Percentiles rank a stretch among this genome's conserved stretches.
These are phyloP conservation scores for Pythium coloratum DNA, from an alignment of 352 stramenopile genomes.

Conservation along the genomic window DNA sequence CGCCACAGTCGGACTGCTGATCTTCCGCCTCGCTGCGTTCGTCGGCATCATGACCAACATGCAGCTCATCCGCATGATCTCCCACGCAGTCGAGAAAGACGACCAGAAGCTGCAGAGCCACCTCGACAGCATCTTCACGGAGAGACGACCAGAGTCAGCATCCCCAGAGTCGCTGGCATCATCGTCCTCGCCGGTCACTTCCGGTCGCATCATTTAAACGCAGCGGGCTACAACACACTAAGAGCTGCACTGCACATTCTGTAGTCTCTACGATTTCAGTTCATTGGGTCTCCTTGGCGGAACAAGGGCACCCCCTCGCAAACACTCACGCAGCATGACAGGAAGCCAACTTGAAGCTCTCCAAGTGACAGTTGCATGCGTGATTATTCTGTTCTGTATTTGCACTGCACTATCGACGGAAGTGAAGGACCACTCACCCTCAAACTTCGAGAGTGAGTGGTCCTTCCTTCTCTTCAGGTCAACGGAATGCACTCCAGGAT, in stretches of 20 bases:
- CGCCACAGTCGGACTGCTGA: conserved; percentile 39
- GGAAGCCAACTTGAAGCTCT: too few relatives aligned
- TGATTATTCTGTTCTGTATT: too few relatives aligned
- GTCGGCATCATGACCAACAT: conserved; percentile 55
- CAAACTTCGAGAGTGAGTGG: too few relatives aligned
- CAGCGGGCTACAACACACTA: background rate
- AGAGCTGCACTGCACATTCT: too few relatives aligned
- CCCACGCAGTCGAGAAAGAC: conserved; percentile 20
- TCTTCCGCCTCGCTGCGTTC: conserved; percentile 45
- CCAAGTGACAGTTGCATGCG: too few relatives aligned
- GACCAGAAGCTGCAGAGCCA: conserved; percentile 14
- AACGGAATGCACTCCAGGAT: background rate
- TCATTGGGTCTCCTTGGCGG: too few relatives aligned
- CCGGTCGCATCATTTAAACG: background rate
- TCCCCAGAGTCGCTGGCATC: background rate
- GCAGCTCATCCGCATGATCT: conserved; percentile 60
- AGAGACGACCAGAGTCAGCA: background rate
- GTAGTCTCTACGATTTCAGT: too few relatives aligned
- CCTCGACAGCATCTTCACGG: conserved; percentile 5
- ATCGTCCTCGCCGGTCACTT: background rate
- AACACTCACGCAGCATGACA: too few relatives aligned
- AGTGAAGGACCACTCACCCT: too few relatives aligned
- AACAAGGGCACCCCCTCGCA: too few relatives aligned
- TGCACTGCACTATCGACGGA: too few relatives aligned
- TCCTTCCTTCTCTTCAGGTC: too few relatives aligned